Evolutionary conservation across 2,329 filamentous ascomycete genomes (phyloP), one percentile per base, ranked within the genome.

Genomic region (Boeremia lycopersici): DNA sequence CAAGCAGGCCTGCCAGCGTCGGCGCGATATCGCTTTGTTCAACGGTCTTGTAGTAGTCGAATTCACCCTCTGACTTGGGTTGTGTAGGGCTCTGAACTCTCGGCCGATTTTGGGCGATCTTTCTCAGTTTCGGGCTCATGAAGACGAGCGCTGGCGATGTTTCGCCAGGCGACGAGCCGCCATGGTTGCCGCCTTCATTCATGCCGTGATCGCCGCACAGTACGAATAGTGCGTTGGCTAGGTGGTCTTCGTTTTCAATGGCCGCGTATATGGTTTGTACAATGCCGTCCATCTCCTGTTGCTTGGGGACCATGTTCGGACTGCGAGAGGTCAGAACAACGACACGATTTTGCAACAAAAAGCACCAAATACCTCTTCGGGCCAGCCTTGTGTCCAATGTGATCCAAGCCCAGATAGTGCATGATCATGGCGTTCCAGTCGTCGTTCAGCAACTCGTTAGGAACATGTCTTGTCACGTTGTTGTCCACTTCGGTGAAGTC

Each of bases 401-500:
- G 95, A 74, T 99, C 95, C 52, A 99, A 81, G 0, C 95, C 95
- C 36, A 99, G 84, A 69, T 96, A 99, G 77, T 99, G 95, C 74
- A 99, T 83, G 17, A 99, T 87, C 87, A 98, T 89, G 2, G 89
- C 89, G 73, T 90, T 89, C 95, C 95, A 99, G 70, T 99, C 95
- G 51, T 85, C 77, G 35, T 85, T 87, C 52, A 79, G 76, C 56
- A 99, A 80, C 77, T 98, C 93, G 31, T 79, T 79, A 5, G 89
- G 83, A 48, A 99, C 81, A 78, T 99, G 91, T 59, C 95, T 86
- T 2, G 95, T 99, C 65, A 99, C 95, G 74, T 99, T 99, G 72
- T 92, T 89, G 77, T 99, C 95, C 61, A 99, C 96, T 79, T 99
- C 93, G 44, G 91, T 96, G 70, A 97, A 99, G 75, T 99, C 95